Conservation (phyloP, 345 rosid species). For the Anastatica hierochuntica region DNA sequence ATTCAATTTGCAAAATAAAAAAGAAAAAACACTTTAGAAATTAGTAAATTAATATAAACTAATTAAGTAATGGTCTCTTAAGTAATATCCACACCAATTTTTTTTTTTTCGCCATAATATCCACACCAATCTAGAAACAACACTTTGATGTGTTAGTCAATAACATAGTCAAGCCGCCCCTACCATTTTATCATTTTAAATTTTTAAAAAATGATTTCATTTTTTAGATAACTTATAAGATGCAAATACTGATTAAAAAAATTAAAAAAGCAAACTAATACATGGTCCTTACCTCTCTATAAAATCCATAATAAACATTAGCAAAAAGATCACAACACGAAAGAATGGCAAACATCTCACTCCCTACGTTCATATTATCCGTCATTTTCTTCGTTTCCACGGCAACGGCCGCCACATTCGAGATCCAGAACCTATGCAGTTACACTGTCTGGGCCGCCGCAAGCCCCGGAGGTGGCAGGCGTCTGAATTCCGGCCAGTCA, state of each 20-base stretch:
- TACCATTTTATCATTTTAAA: neutral
- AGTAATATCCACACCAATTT: too few species aligned
- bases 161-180: constrained; percentile 23
- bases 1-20: too few species aligned
- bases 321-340: neutral
- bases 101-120: too few species aligned
- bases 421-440: constrained; percentile 29
- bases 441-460: constrained; percentile 47
- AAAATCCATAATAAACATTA: neutral
- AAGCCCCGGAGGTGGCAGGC: constrained; percentile 32
- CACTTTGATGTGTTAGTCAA: neutral
- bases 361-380: constrained; percentile 10
- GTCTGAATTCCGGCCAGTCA: constrained; percentile 14
- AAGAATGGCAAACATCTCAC: constrained; percentile 9
- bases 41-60: too few species aligned
- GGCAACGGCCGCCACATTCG: constrained; percentile 31
- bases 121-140: constrained; percentile 10
- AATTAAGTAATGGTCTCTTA: too few species aligned
- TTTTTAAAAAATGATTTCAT: too few species aligned
- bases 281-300: constrained; percentile 9
- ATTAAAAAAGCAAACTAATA: neutral
- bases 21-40: too few species aligned
- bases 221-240: too few species aligned
- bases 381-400: constrained; percentile 6
- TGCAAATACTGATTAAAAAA: too few species aligned